Evolutionary conservation across 208 protist genomes (phyloP).

Genomic region (Leishmania turanica): DNA sequence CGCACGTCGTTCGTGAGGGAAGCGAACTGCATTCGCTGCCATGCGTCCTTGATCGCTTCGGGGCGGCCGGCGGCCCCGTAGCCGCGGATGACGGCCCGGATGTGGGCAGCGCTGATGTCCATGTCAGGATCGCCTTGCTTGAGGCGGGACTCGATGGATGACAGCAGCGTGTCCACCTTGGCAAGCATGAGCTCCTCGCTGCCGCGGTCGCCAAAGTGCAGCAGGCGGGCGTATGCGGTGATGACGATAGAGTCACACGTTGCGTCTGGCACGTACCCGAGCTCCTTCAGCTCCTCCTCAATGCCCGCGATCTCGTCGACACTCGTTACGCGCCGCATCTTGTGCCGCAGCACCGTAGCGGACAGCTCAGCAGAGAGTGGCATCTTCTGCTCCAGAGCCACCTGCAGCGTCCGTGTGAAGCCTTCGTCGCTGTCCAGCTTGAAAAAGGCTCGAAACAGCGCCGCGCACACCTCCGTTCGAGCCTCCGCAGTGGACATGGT

Average conservation of each 20-base stretch:
- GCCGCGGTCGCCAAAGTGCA: constrained; percentile 84
- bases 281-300: constrained; percentile 61
- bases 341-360: constrained; percentile 67
- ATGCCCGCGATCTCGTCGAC: constrained; percentile 73
- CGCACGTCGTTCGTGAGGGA: constrained; percentile 74
- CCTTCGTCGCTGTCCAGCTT: constrained; percentile 54
- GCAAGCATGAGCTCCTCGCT: constrained; percentile 89
- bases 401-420: constrained; percentile 67
- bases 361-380: constrained; percentile 47
- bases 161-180: constrained; percentile 89
- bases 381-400: constrained; percentile 48
- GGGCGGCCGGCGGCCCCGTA: constrained; percentile 82
- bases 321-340: constrained; percentile 70
- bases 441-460: constrained; percentile 69
- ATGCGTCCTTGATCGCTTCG: constrained; percentile 79
- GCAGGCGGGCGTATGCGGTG: constrained; percentile 76
- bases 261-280: constrained; percentile 77
- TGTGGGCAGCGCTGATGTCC: constrained; percentile 85
- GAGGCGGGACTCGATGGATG: constrained; percentile 80
- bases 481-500: constrained; percentile 29
- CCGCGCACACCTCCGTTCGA: constrained; percentile 42
- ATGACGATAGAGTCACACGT: constrained; percentile 89
- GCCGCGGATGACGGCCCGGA: constrained; percentile 83
- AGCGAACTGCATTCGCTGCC: constrained; percentile 68
- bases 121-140: constrained; percentile 86